phyloP scores from a whole-genome alignment of 768 basidiomycete genomes.

The Naganishia antarctica region DNA sequence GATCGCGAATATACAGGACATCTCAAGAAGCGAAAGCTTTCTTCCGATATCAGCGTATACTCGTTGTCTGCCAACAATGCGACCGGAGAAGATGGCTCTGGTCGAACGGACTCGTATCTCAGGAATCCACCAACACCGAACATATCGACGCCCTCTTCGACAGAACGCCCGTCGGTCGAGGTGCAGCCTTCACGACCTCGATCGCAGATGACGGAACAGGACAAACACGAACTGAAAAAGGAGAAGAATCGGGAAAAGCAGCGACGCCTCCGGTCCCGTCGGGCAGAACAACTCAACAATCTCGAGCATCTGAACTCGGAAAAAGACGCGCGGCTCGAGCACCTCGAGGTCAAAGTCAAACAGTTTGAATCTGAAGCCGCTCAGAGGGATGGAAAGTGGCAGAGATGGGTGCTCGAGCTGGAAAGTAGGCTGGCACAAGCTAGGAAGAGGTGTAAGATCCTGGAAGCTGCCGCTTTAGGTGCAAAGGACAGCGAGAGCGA shows the following conservation, averaged over 20 bases:
- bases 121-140: conserved; percentile 6
- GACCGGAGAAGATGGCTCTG: not conserved
- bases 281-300: conserved; percentile 10
- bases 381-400: conserved; percentile 1
- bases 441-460: not conserved
- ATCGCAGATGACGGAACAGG: conserved; percentile 15
- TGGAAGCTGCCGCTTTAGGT: conserved; percentile 3
- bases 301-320: conserved; percentile 5
- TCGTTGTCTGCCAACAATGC: conserved; percentile 11
- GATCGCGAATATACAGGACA: conserved; percentile 10
- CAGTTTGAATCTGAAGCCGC: conserved; percentile 2
- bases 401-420: conserved; percentile 2
- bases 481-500: not conserved
- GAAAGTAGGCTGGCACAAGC: conserved; percentile 12
- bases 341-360: conserved; percentile 12
- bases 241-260: conserved; percentile 28
- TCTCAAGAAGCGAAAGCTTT: conserved; percentile 18
- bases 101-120: not conserved
- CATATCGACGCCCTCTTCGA: conserved; percentile 18
- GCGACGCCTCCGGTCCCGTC: conserved; percentile 16
- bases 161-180: conserved; percentile 2
- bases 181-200: not conserved
- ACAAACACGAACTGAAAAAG: conserved; percentile 27
- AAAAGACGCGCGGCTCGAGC: conserved; percentile 12
- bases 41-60: conserved; percentile 16